Evolutionary conservation across 2,329 filamentous ascomycete genomes (phyloP).

Genomic region (Juglanconis sp.): DNA sequence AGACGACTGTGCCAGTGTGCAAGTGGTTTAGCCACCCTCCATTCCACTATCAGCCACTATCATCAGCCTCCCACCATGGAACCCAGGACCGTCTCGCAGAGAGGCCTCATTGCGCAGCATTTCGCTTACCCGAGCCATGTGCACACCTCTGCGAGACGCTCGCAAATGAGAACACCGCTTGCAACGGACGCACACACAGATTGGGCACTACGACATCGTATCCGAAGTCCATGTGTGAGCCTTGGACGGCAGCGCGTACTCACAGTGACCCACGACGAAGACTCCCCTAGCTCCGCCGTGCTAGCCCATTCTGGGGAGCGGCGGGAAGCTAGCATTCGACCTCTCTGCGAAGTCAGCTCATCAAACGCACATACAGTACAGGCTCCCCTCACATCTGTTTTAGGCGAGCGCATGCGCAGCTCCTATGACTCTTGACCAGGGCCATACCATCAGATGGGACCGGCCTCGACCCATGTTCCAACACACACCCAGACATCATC

Average conservation of each 20-base stretch:
- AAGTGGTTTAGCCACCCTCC: background rate
- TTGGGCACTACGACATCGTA: background rate
- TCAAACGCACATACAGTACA: constrained; percentile 1
- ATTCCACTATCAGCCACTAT: background rate
- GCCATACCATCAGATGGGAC: background rate
- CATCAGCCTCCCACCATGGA: background rate
- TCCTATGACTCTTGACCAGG: background rate
- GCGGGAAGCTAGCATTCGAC: background rate
- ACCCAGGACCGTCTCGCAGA: no score
- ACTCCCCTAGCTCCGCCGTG: background rate
- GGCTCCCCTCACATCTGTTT: constrained; percentile 5
- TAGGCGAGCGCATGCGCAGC: background rate
- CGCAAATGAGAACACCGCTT: background rate
- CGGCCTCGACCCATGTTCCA: background rate
- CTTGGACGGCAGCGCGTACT: background rate
- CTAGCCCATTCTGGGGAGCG: background rate
- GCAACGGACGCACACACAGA: background rate
- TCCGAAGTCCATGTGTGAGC: background rate
- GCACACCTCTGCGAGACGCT: background rate
- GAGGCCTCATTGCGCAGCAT: background rate
- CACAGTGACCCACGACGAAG: background rate
- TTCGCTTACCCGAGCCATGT: background rate
- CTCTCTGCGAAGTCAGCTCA: constrained; percentile 4
- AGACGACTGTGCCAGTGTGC: background rate
- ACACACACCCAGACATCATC: background rate